Percentiles rank a stretch among this genome's conserved stretches.
Evolutionary conservation across 2,329 filamentous ascomycete species (phyloP).

Genomic region (Colletotrichum musicola): DNA sequence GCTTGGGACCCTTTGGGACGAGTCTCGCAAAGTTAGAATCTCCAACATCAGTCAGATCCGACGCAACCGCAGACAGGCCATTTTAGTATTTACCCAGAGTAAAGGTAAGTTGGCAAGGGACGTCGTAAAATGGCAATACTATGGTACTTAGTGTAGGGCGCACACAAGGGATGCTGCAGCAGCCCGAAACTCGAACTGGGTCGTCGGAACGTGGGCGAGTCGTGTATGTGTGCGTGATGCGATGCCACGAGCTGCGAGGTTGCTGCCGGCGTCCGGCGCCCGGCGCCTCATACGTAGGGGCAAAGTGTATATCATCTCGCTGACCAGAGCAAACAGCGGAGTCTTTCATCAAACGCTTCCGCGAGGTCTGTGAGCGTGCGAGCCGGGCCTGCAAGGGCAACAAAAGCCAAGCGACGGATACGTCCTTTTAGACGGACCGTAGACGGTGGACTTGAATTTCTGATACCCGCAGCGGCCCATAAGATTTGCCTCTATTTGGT

Average conservation of each 20-base stretch:
- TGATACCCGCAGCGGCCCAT: conserved; percentile 28
- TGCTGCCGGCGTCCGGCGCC: conserved; percentile 12
- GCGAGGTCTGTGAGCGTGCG: conserved; percentile 21
- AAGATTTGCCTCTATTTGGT: conserved; percentile 35
- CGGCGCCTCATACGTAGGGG: not conserved
- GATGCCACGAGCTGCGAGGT: conserved; percentile 7
- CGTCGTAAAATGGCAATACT: too few species aligned
- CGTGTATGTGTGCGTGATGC: not conserved
- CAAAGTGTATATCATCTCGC: conserved; percentile 20
- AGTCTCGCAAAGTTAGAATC: conserved; percentile 19
- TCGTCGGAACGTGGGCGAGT: conserved; percentile 17
- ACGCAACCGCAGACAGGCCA: conserved; percentile 2
- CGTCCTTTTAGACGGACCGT: not conserved
- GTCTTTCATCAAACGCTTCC: conserved; percentile 23
- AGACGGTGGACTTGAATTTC: conserved; percentile 14
- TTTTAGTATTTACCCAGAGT: not conserved
- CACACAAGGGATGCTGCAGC: conserved; percentile 14
- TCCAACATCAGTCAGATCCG: conserved; percentile 5
- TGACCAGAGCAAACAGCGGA: conserved; percentile 10
- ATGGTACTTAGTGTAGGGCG: not conserved
- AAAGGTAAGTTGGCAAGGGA: too few species aligned
- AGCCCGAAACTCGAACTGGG: conserved; percentile 21
- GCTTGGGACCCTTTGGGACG: conserved; percentile 19
- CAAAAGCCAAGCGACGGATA: conserved; percentile 42
- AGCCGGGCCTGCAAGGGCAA: conserved; percentile 42